Evolutionary conservation across 306 rosid genomes (phyloP), one percentile per base, ranked within the genome.

Genomic region (Quercus rubra): DNA sequence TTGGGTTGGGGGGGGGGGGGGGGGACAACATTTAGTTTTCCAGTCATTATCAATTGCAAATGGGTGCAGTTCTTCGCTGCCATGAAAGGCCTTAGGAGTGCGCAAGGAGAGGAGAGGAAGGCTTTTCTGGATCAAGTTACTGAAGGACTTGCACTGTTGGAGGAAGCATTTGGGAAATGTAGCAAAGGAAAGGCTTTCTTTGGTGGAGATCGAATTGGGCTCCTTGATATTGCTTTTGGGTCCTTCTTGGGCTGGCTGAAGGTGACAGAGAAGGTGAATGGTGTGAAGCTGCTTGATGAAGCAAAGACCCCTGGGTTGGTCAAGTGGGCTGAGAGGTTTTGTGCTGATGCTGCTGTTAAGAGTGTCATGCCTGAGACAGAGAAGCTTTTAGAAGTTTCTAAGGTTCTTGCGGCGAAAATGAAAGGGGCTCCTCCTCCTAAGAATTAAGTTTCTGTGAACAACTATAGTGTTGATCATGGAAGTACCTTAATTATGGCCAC

Each of bases 161-260:
- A 92, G 70, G 87, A 85, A 20, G 93, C 84, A 0, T 87, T 83
- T 23, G 70, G 55, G 11, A 85, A 71, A 3, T 23, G 33, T 11
- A 86, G 93, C 85, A 83, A 84, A 80, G 92, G 95, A 3, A 87
- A 86, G 75, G 58, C 73, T 3, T 92, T 87, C 71, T 90, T 89
- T 2, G 83, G 92, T 0, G 93, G 95, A 4, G 88, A 89, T 63
- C 77, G 74, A 55, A 77, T 90, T 55, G 97, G 92, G 51, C 83
- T 62, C 56, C 76, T 91, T 7, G 96, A 91, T 21, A 87, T 91
- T 76, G 90, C 90, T 43, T 79, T 90, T 14, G 97, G 97, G 12
- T 6, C 84, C 79, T 69, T 25, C 64, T 73, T 92, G 80, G 95
- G 86, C 11, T 89, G 90, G 96, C 20, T 91, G 1, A 81, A 81